A percentile compares a stretch with the other conserved stretches of the same genome.
These are phyloP conservation scores for Fusarium liriodendri DNA, from an alignment of 2,329 filamentous ascomycete species.

Conservation along the genomic window DNA sequence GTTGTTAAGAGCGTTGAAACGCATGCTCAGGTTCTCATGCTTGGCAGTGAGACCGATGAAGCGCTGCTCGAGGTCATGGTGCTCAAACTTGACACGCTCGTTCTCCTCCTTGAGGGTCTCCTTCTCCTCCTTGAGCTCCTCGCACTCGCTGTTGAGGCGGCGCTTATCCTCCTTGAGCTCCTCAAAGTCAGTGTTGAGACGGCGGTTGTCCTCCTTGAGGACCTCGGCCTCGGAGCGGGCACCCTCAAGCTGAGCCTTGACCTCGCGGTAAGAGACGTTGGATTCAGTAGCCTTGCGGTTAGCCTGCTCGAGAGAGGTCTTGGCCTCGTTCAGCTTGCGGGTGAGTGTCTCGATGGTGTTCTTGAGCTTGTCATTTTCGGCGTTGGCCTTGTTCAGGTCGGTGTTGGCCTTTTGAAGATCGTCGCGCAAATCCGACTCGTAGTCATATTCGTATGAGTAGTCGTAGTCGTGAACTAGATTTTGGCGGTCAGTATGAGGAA, in stretches of 20 bases:
- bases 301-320: constrained; percentile 31
- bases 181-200: constrained; percentile 39
- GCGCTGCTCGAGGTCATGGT: constrained; percentile 41
- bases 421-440: constrained; percentile 38
- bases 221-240: constrained; percentile 41
- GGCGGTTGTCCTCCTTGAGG: constrained; percentile 42
- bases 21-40: constrained; percentile 46
- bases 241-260: constrained; percentile 43
- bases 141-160: constrained; percentile 43
- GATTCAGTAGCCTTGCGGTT: constrained; percentile 31
- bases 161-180: constrained; percentile 43
- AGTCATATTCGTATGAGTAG: constrained; percentile 41
- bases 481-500: constrained; percentile 26
- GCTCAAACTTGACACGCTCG: constrained; percentile 44
- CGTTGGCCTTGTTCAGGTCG: constrained; percentile 43
- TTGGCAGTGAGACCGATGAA: constrained; percentile 44
- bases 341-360: constrained; percentile 43
- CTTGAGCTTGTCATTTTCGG: constrained; percentile 45
- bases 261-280: constrained; percentile 38
- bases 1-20: constrained; percentile 42
- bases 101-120: constrained; percentile 41
- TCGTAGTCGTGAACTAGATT: constrained; percentile 37
- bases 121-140: constrained; percentile 38
- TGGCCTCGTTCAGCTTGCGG: constrained; percentile 46
- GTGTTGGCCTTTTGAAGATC: constrained; percentile 45